Percentiles rank a stretch among this genome's conserved stretches.
phyloP scores from a whole-genome alignment of 306 rosid genomes.

The Quillaja saponaria region DNA sequence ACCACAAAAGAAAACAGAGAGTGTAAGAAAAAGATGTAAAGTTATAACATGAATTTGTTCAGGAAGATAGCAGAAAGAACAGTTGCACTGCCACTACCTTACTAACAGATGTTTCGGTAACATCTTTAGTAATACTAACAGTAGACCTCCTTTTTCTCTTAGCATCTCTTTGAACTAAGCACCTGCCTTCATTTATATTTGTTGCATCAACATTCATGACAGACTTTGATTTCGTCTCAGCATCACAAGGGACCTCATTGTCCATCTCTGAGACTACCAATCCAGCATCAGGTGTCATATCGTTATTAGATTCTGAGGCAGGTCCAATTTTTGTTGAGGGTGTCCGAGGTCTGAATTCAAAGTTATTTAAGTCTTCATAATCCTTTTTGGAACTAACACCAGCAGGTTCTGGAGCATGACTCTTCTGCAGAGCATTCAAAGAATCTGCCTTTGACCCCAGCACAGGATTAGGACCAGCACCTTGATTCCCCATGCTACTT shows the following conservation, averaged over 20 bases:
- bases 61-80: conserved; percentile 11
- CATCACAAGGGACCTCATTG: conserved; percentile 25
- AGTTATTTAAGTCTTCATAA: conserved; percentile 25
- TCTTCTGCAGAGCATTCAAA: conserved; percentile 27
- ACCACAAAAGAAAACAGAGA: conserved; percentile 1
- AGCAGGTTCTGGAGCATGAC: conserved; percentile 26
- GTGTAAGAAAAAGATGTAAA: conserved; percentile 8
- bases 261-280: conserved; percentile 20
- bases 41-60: background rate
- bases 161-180: conserved; percentile 19
- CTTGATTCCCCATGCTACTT: conserved; percentile 27
- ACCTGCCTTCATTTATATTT: conserved; percentile 31
- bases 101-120: conserved; percentile 36
- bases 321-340: conserved; percentile 24
- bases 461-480: conserved; percentile 24
- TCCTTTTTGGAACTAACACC: conserved; percentile 27
- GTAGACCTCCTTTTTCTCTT: conserved; percentile 31
- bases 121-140: conserved; percentile 31
- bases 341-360: conserved; percentile 26
- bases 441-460: conserved; percentile 33
- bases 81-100: conserved; percentile 49
- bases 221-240: conserved; percentile 33
- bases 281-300: conserved; percentile 39
- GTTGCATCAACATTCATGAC: conserved; percentile 32
- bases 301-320: conserved; percentile 26